Percentiles rank a stretch among this genome's conserved stretches.
These are phyloP conservation scores for Marchantia polymorpha DNA, from an alignment of 225 moss, liverwort and hornwort genomes.

Conservation along the genomic window DNA sequence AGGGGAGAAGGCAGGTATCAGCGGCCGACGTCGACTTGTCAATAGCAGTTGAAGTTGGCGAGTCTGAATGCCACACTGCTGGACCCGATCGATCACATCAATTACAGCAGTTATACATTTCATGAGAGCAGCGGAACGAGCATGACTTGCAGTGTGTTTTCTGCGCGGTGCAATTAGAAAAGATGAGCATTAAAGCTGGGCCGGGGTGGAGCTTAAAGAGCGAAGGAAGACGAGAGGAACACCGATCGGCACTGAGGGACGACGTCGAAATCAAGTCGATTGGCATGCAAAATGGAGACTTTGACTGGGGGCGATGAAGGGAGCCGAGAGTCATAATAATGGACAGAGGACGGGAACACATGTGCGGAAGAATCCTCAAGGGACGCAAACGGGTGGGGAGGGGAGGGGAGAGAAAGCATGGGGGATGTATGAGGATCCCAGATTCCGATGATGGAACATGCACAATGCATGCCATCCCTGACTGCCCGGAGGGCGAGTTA, in stretches of 20 bases:
- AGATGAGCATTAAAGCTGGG: neutral
- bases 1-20: no score
- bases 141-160: no score
- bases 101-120: no score
- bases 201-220: neutral
- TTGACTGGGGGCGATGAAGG: neutral
- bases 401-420: neutral
- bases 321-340: neutral
- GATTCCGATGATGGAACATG: slow-evolving; percentile 8
- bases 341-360: neutral
- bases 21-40: no score
- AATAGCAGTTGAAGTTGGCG: no score
- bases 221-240: neutral
- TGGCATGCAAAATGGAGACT: neutral
- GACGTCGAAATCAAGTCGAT: neutral
- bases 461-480: slow-evolving; percentile 2
- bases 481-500: slow-evolving; percentile 1
- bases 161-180: no score
- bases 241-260: neutral
- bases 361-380: neutral
- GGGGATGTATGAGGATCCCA: slow-evolving; percentile 5
- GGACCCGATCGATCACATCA: no score
- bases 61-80: no score
- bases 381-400: neutral
- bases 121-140: no score